A percentile compares a stretch with the other conserved stretches of the same genome.
Conservation (phyloP, 257 asterid genomes). For the Anisodus tanguticus region DNA sequence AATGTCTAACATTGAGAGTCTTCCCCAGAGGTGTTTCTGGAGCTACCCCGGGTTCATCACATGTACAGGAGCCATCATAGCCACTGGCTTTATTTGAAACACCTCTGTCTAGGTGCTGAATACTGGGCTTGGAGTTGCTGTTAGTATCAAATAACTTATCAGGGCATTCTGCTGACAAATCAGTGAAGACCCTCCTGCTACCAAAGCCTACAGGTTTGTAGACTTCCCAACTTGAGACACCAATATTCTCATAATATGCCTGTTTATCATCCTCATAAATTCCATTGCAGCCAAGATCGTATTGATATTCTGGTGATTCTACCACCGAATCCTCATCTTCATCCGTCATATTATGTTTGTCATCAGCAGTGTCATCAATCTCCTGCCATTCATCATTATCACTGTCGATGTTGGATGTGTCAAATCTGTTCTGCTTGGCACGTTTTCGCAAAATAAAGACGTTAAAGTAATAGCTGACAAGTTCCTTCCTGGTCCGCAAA, state of each 20-base stretch:
- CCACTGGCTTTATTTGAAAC: background rate
- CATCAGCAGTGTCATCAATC: slow-evolving; percentile 33
- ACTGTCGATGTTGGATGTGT: no score
- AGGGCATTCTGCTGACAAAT: background rate
- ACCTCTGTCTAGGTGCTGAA: slow-evolving; percentile 9
- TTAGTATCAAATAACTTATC: background rate
- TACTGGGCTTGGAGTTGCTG: background rate
- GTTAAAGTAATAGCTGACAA: slow-evolving; percentile 35
- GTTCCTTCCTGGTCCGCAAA: slow-evolving; percentile 39
- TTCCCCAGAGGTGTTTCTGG: slow-evolving; percentile 27
- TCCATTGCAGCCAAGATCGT: slow-evolving; percentile 30
- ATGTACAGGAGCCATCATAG: background rate
- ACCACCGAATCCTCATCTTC: slow-evolving; percentile 35
- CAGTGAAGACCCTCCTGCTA: background rate
- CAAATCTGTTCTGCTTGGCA: no score
- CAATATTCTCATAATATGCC: slow-evolving; percentile 1
- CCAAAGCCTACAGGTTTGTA: slow-evolving; percentile 17
- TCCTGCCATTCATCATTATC: background rate
- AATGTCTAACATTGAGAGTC: slow-evolving; percentile 30
- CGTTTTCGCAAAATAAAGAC: no score
- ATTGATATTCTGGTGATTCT: slow-evolving; percentile 32
- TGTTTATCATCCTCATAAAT: background rate
- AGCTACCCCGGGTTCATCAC: background rate
- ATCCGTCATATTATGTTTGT: slow-evolving; percentile 29
- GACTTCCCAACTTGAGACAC: background rate